These are phyloP conservation scores for Chytriomyces sp. DNA, from an alignment of 192 early-diverging fungal species.

Conservation along the genomic window DNA sequence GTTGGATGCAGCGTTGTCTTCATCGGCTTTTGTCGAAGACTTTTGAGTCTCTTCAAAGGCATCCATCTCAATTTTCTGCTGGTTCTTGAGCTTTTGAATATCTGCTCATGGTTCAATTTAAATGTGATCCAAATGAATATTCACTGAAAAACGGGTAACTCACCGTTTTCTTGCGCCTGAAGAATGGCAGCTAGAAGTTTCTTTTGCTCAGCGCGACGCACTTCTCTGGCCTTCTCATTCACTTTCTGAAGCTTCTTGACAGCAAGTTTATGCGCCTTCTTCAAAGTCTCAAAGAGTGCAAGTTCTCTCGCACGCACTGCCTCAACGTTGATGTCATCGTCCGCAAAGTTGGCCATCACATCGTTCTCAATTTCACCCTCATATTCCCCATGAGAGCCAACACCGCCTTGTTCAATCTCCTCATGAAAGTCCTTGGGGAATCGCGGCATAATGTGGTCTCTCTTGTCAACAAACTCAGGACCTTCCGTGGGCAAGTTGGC, in stretches of 20 bases:
- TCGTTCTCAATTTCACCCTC: constrained; percentile 5
- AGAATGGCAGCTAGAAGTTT: constrained; percentile 23
- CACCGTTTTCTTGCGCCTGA: constrained; percentile 30
- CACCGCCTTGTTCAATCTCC: constrained; percentile 4
- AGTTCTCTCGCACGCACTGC: constrained; percentile 27
- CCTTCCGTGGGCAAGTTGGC: constrained; percentile 12
- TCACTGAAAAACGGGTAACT: background rate
- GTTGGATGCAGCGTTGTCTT: constrained; percentile 52
- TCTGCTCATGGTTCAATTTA: constrained; percentile 25
- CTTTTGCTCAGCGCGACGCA: constrained; percentile 6
- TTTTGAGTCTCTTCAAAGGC: constrained; percentile 46
- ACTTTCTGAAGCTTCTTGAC: constrained; percentile 31
- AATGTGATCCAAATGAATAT: background rate
- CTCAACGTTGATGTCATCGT: constrained; percentile 28
- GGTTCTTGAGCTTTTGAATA: constrained; percentile 43
- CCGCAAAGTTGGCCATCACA: background rate
- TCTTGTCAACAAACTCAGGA: background rate
- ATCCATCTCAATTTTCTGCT: constrained; percentile 52
- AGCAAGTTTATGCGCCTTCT: constrained; percentile 24
- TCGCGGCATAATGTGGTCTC: constrained; percentile 8
- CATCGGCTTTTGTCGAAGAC: constrained; percentile 45
- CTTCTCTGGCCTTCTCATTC: constrained; percentile 21
- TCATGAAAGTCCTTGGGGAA: constrained; percentile 21
- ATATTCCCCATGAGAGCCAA: background rate
- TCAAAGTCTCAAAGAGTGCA: constrained; percentile 33